Conservation (phyloP, 2,329 filamentous ascomycete species). For the Hymenoscyphus occultus region DNA sequence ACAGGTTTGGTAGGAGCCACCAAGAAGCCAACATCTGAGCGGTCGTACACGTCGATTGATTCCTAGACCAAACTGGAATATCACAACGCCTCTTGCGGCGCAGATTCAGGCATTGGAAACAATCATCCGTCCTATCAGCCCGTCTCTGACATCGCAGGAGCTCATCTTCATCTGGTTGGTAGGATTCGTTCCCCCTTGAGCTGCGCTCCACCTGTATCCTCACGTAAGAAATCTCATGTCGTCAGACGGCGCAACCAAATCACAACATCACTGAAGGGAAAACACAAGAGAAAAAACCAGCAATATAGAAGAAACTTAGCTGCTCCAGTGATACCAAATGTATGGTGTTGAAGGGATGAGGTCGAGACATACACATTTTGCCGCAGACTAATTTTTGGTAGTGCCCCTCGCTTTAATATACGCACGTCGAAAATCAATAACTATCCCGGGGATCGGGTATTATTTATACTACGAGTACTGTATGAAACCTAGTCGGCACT, state of each 20-base stretch:
- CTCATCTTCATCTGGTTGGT: too few species aligned
- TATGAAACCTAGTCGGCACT: too few species aligned
- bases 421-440: neutral
- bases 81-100: neutral
- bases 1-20: neutral
- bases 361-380: neutral
- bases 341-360: neutral
- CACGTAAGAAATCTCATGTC: neutral
- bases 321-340: neutral
- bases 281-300: neutral
- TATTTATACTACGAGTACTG: neutral
- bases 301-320: neutral
- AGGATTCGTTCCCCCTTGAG: neutral
- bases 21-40: neutral
- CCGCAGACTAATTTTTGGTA: neutral
- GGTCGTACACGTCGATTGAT: neutral
- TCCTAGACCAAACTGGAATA: neutral
- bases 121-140: neutral
- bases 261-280: neutral
- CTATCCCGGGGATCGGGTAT: too few species aligned
- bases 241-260: neutral
- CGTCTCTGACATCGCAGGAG: neutral
- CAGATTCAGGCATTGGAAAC: neutral
- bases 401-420: constrained; percentile 1
- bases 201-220: neutral